These are phyloP conservation scores for Xylaria digitata DNA, from an alignment of 2,329 filamentous ascomycete genomes.

Conservation along the genomic window DNA sequence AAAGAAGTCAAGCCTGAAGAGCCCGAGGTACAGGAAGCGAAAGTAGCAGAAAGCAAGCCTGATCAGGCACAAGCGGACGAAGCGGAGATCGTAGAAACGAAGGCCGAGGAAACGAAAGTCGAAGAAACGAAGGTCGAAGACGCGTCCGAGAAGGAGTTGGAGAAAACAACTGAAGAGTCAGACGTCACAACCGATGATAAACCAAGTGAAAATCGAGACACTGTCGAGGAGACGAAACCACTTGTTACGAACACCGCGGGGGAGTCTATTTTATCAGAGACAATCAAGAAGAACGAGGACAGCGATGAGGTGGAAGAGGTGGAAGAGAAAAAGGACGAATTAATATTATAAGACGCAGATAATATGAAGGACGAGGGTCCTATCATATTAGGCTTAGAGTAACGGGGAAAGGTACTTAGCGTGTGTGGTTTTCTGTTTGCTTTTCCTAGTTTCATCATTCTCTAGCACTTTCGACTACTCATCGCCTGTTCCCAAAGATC, in stretches of 20 bases:
- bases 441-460: constrained; percentile 6
- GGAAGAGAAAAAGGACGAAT: constrained; percentile 45
- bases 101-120: constrained; percentile 18
- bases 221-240: constrained; percentile 46
- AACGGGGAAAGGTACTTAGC: background rate
- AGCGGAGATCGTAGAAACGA: constrained; percentile 16
- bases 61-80: constrained; percentile 29
- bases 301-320: constrained; percentile 48
- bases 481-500: constrained; percentile 8
- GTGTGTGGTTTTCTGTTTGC: background rate
- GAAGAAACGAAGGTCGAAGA: constrained; percentile 22
- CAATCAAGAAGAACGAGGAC: constrained; percentile 46
- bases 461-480: constrained; percentile 13
- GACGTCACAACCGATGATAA: constrained; percentile 32
- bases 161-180: constrained; percentile 11
- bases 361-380: background rate
- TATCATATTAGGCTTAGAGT: background rate
- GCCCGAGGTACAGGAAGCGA: constrained; percentile 3
- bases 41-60: constrained; percentile 16
- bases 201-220: constrained; percentile 33
- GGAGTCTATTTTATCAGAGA: constrained; percentile 49
- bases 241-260: constrained; percentile 49
- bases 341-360: constrained; percentile 38
- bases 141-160: constrained; percentile 26
- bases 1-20: constrained; percentile 29